Percentiles rank a stretch among this genome's conserved stretches.
phyloP scores from a whole-genome alignment of 1,284 basidiomycete species.

The Cronartium quercuum region DNA sequence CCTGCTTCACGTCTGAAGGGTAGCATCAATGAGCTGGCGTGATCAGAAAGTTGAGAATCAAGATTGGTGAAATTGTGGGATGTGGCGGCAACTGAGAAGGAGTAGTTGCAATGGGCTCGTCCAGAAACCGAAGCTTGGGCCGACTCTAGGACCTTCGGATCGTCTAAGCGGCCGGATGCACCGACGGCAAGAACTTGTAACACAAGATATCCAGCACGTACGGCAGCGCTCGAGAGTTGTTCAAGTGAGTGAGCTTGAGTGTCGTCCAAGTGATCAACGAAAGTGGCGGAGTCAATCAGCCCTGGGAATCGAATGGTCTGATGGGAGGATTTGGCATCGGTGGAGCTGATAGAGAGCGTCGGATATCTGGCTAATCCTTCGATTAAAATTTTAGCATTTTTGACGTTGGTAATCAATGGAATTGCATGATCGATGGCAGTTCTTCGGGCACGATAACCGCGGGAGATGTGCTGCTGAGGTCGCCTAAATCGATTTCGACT shows the following conservation, averaged over 20 bases:
- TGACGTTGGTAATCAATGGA: conserved; percentile 96
- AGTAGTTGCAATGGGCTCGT: conserved; percentile 75
- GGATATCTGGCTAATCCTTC: conserved; percentile 89
- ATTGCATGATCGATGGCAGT: conserved; percentile 99
- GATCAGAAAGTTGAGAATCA: conserved; percentile 64
- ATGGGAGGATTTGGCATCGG: conserved; percentile 94
- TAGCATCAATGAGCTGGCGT: conserved; percentile 76
- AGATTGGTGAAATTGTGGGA: conserved; percentile 59
- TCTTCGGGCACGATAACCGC: conserved; percentile 91
- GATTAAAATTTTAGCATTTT: conserved; percentile 93
- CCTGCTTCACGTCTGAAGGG: conserved; percentile 63
- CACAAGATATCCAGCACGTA: conserved; percentile 81
- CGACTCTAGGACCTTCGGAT: conserved; percentile 62
- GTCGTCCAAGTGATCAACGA: conserved; percentile 58
- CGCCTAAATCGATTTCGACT: conserved; percentile 97
- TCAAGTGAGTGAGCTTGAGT: conserved; percentile 65
- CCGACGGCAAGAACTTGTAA: conserved; percentile 71
- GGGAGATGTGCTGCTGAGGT: conserved; percentile 92
- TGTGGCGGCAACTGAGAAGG: conserved; percentile 70
- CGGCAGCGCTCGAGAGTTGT: conserved; percentile 59
- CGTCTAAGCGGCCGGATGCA: conserved; percentile 57
- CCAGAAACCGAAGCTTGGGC: conserved; percentile 60
- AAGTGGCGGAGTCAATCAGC: conserved; percentile 79
- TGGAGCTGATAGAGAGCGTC: conserved; percentile 71
- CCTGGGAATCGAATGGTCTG: conserved; percentile 86